Base-by-base conservation (phyloP, 495 filamentous ascomycete genomes). In the Cercophora scortea region DNA sequence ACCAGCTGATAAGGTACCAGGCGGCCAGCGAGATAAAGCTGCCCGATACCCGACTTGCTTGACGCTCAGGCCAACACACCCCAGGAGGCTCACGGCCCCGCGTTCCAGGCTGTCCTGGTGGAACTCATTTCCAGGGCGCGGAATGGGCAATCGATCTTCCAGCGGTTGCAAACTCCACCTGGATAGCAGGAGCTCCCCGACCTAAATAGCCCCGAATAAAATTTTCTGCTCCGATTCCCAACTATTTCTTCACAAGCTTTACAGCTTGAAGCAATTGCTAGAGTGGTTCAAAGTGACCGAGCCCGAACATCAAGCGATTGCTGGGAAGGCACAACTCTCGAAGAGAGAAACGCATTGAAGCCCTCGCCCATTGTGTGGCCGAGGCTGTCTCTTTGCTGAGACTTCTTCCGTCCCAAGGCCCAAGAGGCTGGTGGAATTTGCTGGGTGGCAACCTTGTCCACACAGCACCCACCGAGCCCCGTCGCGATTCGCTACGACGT, bases 401-500 rank as follows among this genome's bases (percentile, higher is more conserved):
- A 25, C 25, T 25, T 25, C 25, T 25, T 25, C 25, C 2, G 25
- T 25, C 25, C 25, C 25, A 25, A 25, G 25, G 5, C 25, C 25
- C 25, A 25, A 25, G 25, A 25, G 25, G 25, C 25, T 25, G 25
- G 25, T 25, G 25, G 25, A 25, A 25, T 38, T 8, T 10, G 36
- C 36, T 38, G 36, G 36, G 61, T 63, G 61, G 58, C 61, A 50
- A 32, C 17, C 8, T 35, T 33, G 35, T 55, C 43, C 61, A 56
- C 53, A 57, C 55, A 58, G 58, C 55, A 41, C 47, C 58, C 59
- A 25, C 25, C 25, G 25, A 25, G 25, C 25, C 25, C 25, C 25
- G 25, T 25, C 25, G 25, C 25, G 2, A 25, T 25, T 65, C 78
- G 67, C 64, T 61, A 78, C 73, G 71, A 68, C 74, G 66, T 67